These are phyloP conservation scores for Sporothrix pseudoabietina DNA, from an alignment of 2,329 filamentous ascomycete genomes.

Conservation along the genomic window DNA sequence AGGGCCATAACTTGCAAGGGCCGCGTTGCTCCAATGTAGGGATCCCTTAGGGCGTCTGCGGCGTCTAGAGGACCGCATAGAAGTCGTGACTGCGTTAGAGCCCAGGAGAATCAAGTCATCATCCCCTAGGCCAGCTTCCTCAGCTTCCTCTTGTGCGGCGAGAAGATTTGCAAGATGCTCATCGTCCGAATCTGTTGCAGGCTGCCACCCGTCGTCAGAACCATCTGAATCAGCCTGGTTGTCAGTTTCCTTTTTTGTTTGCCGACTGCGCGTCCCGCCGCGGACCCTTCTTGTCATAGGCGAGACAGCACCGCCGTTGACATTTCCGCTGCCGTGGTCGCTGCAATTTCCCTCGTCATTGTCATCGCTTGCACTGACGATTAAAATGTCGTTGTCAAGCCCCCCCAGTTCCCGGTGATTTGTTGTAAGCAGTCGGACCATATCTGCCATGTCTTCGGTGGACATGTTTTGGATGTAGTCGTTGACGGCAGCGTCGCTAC, in stretches of 20 bases:
- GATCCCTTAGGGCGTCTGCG: slow-evolving; percentile 9
- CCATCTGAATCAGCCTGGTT: slow-evolving; percentile 44
- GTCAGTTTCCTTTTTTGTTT: slow-evolving; percentile 34
- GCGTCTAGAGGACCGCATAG: background rate
- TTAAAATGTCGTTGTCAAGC: slow-evolving; percentile 46
- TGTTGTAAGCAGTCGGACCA: slow-evolving; percentile 37
- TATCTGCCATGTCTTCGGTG: slow-evolving; percentile 45
- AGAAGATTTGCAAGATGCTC: slow-evolving; percentile 64
- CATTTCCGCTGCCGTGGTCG: background rate
- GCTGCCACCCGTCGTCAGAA: slow-evolving; percentile 36
- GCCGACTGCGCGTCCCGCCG: background rate
- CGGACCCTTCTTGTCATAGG: background rate
- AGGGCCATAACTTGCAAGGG: background rate
- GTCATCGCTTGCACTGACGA: slow-evolving; percentile 24
- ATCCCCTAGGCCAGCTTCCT: slow-evolving; percentile 61
- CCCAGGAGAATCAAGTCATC: slow-evolving; percentile 62
- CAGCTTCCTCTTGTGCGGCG: slow-evolving; percentile 62
- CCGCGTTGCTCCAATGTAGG: background rate
- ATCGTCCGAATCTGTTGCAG: slow-evolving; percentile 60
- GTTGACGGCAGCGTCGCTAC: slow-evolving; percentile 59
- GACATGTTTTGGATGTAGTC: slow-evolving; percentile 73
- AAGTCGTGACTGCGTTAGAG: slow-evolving; percentile 38
- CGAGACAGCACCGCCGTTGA: slow-evolving; percentile 36
- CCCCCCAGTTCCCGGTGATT: slow-evolving; percentile 49
- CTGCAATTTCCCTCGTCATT: background rate